phyloP scores from a whole-genome alignment of 345 rosid species.

The Moricandia arvensis region DNA sequence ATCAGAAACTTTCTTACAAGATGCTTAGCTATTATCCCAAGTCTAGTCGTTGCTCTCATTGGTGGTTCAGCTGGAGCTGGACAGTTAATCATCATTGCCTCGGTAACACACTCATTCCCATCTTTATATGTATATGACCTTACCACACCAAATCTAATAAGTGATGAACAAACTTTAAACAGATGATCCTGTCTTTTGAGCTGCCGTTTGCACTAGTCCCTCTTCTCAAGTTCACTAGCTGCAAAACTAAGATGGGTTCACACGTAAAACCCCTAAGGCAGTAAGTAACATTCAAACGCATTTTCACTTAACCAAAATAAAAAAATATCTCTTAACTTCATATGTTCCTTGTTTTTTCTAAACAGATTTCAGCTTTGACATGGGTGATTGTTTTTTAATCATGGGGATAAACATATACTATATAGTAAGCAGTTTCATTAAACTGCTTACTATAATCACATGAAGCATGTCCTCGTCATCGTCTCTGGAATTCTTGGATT shows the following conservation, averaged over 20 bases:
- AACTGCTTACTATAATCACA: conserved; percentile 51
- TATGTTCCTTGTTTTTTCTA: background rate
- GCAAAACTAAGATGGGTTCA: conserved; percentile 81
- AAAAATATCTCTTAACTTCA: background rate
- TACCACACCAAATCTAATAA: background rate
- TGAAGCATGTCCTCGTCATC: conserved; percentile 44
- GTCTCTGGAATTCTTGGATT: conserved; percentile 68
- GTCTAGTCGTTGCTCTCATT: conserved; percentile 80
- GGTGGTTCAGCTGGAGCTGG: conserved; percentile 98
- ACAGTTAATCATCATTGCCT: conserved; percentile 83
- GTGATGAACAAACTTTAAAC: conserved; percentile 7
- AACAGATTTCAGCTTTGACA: conserved; percentile 63
- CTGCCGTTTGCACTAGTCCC: conserved; percentile 95
- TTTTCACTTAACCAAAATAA: background rate
- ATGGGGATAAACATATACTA: conserved; percentile 83
- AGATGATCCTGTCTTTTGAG: conserved; percentile 97
- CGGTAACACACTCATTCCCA: conserved; percentile 46
- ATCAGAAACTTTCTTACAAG: conserved; percentile 78
- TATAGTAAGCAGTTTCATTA: conserved; percentile 53
- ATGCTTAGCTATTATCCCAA: conserved; percentile 89
- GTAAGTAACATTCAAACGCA: conserved; percentile 40
- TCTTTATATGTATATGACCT: background rate
- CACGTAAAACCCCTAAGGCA: conserved; percentile 53
- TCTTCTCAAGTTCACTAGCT: conserved; percentile 91
- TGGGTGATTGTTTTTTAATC: conserved; percentile 68